Evolutionary conservation across 768 basidiomycete species (phyloP), one percentile per base, ranked within the genome.

Genomic region (Rhizopogon rudus): DNA sequence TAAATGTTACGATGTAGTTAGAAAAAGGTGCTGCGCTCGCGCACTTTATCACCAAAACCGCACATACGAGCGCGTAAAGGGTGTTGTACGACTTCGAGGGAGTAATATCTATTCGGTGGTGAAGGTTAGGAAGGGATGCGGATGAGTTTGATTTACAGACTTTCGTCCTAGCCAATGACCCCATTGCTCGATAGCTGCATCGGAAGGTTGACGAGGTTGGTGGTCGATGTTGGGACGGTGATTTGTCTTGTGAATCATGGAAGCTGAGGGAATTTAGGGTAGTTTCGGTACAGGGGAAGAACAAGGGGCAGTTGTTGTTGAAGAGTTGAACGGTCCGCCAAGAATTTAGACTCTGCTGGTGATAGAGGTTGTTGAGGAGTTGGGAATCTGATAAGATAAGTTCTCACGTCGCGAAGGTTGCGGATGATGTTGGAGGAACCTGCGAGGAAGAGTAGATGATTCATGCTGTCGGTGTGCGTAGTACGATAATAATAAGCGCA

Each of bases 41-140:
- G 57, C 61, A 93, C 93, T 78, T 95, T 96, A 77, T 97, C 93
- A 44, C 94, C 94, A 70, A 96, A 95, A 10, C 95, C 95, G 68
- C 94, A 96, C 87, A 95, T 95, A 60, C 94, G 83, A 1, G 94
- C 95, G 42, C 94, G 83, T 45, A 91, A 71, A 40, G 95, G 94
- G 62, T 95, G 83, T 67, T 97, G 95, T 3, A 91, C 81, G 63
- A 95, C 82, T 60, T 91, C 86, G 41, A 96, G 79, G 13, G 86
- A 83, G 70, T 95, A 95, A 67, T 88, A 77, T 66, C 91, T 93
- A 63, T 2, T 1, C n/a, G 50, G 51, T 9, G 59, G 49, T 40
- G 29, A 51, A 54, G 12, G 60, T 52, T 40, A 63, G 40, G 7
- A 29, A 48, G 9, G 54, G 58, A 51, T 50, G 45, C 10, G n/a